Evolutionary conservation across 495 filamentous ascomycete species (phyloP).

Genomic region (Daldinia bambusicola): DNA sequence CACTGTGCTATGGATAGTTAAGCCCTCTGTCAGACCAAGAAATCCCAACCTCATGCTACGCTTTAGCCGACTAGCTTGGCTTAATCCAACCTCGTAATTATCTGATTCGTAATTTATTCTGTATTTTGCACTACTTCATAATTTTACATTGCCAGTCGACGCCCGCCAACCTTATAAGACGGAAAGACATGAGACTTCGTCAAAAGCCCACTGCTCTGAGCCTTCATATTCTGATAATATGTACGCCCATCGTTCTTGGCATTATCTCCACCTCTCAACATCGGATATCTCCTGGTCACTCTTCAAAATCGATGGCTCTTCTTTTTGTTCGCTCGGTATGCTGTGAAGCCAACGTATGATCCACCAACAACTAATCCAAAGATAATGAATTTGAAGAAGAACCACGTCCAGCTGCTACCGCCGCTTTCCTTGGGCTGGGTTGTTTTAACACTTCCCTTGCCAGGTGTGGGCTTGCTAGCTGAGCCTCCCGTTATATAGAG

Average conservation of each 20-base stretch:
- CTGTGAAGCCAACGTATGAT: slow-evolving; percentile 84
- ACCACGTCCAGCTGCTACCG: slow-evolving; percentile 87
- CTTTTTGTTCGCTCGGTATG: slow-evolving; percentile 75
- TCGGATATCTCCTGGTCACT: slow-evolving; percentile 7
- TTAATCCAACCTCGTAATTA: slow-evolving; percentile 3
- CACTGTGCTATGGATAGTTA: neutral
- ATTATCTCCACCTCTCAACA: slow-evolving; percentile 9
- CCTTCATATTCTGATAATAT: slow-evolving; percentile 33
- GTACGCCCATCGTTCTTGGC: slow-evolving; percentile 28
- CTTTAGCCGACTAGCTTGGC: neutral
- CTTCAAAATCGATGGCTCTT: slow-evolving; percentile 81
- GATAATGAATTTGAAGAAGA: slow-evolving; percentile 84
- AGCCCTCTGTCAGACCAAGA: neutral
- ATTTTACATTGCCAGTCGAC: slow-evolving; percentile 40
- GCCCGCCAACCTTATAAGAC: slow-evolving; percentile 35
- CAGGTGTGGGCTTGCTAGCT: slow-evolving; percentile 54
- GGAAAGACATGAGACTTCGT: slow-evolving; percentile 15
- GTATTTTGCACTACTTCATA: slow-evolving; percentile 35
- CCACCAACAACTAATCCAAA: slow-evolving; percentile 76
- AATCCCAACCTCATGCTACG: neutral
- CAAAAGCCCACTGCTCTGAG: slow-evolving; percentile 17
- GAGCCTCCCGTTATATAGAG: slow-evolving; percentile 73
- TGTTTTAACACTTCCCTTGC: slow-evolving; percentile 52
- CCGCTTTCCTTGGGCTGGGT: slow-evolving; percentile 59
- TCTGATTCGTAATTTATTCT: slow-evolving; percentile 28